Evolutionary conservation across 352 stramenopile species (phyloP), one percentile per base, ranked within the genome.

Genomic region (Phytophthora ohioensis): DNA sequence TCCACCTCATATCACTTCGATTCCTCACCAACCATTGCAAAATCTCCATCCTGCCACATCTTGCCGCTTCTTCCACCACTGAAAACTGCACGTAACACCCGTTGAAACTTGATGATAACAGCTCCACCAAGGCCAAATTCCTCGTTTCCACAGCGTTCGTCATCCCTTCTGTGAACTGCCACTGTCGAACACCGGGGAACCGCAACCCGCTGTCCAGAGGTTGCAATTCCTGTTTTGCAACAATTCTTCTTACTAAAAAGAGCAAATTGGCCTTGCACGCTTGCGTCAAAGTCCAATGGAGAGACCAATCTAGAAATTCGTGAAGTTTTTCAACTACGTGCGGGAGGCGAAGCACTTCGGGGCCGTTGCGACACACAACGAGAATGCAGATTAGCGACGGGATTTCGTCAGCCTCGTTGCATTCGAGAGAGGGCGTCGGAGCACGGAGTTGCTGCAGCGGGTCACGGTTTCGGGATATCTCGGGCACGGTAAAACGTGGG

Each of bases 91-190:
- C 17, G 49, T 12, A 57, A 36, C 48, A 71, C 2, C 42, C 57
- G 3, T 21, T 38, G 13, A 67, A 72, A 39, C 17, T 41, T 15
- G 21, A 54, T 11, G 41, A 62, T 2, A 72, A 13, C 5, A 72
- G 31, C 30, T 67, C 2, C 5, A 67, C 43, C 35, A 72, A 13
- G 11, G 52, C 34, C 10, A 67, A 35, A 57, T 72, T 67, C 30
- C 49, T 34, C 2, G 21, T 11, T 13, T 21, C 15, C 9, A 63
- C 35, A 2, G 57, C 49, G 5, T 32, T 46, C 1, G 55, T 15
- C 42, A 72, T 53, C 8, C 57, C 48, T 53, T 57, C 4, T 11
- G 48, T 35, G 30, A 71, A 71, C 32, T 71, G 64, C 56, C 48
- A 71, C n/a, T 67, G 57, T 21, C 65, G 65, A 12, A 66, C 21